phyloP scores from a whole-genome alignment of 2,329 filamentous ascomycete species.

The Neoarthrinium moseri region DNA sequence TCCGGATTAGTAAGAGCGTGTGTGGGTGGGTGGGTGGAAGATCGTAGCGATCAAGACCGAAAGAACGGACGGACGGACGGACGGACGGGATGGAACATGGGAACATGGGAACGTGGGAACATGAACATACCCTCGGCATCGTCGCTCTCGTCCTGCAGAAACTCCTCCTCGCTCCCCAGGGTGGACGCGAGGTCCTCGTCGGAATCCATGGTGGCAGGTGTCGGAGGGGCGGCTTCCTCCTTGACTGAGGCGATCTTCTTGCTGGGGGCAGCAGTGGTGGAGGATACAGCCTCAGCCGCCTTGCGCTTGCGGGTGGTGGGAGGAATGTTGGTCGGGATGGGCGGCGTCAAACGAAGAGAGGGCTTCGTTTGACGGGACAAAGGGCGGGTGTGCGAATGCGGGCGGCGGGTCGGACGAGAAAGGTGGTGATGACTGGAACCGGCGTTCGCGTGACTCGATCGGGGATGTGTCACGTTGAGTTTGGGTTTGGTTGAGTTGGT shows the following conservation, averaged over 20 bases:
- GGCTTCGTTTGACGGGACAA: slow-evolving; percentile 6
- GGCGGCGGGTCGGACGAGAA: neutral
- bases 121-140: slow-evolving; percentile 34
- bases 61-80: too few relatives aligned
- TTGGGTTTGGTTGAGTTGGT: too few relatives aligned
- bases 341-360: slow-evolving; percentile 16
- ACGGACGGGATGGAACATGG: slow-evolving; percentile 46
- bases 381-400: neutral
- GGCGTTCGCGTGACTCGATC: neutral
- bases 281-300: slow-evolving; percentile 62
- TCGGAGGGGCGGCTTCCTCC: slow-evolving; percentile 50
- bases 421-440: too few relatives aligned
- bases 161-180: slow-evolving; percentile 73
- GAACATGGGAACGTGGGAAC: slow-evolving; percentile 43
- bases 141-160: slow-evolving; percentile 75
- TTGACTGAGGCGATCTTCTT: slow-evolving; percentile 53
- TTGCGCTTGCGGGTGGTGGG: slow-evolving; percentile 60
- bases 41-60: too few relatives aligned
- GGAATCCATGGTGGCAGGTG: slow-evolving; percentile 79
- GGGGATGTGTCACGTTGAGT: too few relatives aligned
- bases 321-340: slow-evolving; percentile 52
- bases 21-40: neutral
- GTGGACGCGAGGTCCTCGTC: slow-evolving; percentile 92
- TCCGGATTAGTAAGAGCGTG: slow-evolving; percentile 1
- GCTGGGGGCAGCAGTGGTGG: slow-evolving; percentile 37